A percentile compares a stretch with the other conserved stretches of the same genome.
Evolutionary conservation across 768 basidiomycete genomes (phyloP).

Genomic region (Cystoderma amianthinum): DNA sequence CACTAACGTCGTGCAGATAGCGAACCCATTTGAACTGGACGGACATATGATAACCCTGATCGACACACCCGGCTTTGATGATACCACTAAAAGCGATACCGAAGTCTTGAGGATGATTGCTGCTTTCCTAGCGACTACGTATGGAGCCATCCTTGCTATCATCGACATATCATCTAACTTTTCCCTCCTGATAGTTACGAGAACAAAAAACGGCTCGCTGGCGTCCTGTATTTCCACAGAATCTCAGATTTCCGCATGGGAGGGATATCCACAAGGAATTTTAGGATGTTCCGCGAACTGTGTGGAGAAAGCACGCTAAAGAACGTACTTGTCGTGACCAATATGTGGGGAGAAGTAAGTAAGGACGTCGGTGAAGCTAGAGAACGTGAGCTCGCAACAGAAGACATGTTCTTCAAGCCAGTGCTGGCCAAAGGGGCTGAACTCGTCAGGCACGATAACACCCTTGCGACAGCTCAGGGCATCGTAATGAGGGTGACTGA

Average conservation of each 20-base stretch:
- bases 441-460: constrained; percentile 34
- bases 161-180: not conserved
- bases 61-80: constrained; percentile 59
- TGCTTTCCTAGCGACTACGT: constrained; percentile 18
- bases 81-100: constrained; percentile 39
- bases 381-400: constrained; percentile 29
- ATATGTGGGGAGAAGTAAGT: constrained; percentile 35
- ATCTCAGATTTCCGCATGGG: too few relatives aligned
- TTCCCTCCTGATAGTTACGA: not conserved
- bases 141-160: not conserved
- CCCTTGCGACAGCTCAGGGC: constrained; percentile 28
- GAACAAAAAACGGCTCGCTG: constrained; percentile 31
- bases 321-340: constrained; percentile 42
- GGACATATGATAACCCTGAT: constrained; percentile 36
- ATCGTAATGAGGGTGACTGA: constrained; percentile 36
- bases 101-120: constrained; percentile 50
- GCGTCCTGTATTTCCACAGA: constrained; percentile 68
- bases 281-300: constrained; percentile 41
- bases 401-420: constrained; percentile 37
- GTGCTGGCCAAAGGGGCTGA: constrained; percentile 39
- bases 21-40: constrained; percentile 34
- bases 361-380: constrained; percentile 25
- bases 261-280: too few relatives aligned
- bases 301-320: constrained; percentile 37
- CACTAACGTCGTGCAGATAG: constrained; percentile 36